Conservation (phyloP, 1,139 yeast genomes). For the Geotrichum klebahnii region DNA sequence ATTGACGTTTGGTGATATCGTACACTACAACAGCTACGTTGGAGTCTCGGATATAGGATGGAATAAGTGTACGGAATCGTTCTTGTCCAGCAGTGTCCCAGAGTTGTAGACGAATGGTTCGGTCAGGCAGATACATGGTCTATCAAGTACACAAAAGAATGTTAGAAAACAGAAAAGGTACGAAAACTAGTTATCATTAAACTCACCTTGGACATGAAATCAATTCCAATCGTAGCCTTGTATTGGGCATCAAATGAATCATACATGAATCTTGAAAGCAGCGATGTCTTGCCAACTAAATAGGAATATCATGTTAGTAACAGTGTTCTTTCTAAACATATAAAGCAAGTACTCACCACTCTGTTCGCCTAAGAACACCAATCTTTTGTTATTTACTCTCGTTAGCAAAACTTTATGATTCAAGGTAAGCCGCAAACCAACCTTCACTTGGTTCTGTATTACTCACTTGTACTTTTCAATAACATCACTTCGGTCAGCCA, state of each 20-base stretch:
- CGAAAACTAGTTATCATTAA: background rate
- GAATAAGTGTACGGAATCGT: conserved; percentile 87
- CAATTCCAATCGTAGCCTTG: conserved; percentile 92
- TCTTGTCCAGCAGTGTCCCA: conserved; percentile 99
- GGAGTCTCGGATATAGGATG: conserved; percentile 92
- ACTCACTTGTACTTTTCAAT: conserved; percentile 42
- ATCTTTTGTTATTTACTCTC: conserved; percentile 55
- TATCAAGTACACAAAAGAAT: conserved; percentile 9
- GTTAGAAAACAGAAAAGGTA: background rate
- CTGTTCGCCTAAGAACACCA: conserved; percentile 95
- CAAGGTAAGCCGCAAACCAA: no score
- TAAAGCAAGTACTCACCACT: conserved; percentile 72
- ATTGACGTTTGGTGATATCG: conserved; percentile 75
- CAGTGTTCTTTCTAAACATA: no score
- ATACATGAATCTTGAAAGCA: conserved; percentile 93
- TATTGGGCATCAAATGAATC: conserved; percentile 93
- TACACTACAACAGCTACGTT: conserved; percentile 94
- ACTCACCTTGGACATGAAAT: conserved; percentile 69
- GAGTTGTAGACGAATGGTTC: conserved; percentile 66
- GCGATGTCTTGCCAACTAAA: conserved; percentile 84
- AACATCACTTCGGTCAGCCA: conserved; percentile 35
- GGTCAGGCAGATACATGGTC: conserved; percentile 73
- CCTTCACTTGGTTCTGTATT: no score
- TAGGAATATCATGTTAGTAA: conserved; percentile 21
- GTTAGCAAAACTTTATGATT: no score